phyloP scores from a whole-genome alignment of 2,329 filamentous ascomycete species.

The Botryotinia convoluta region DNA sequence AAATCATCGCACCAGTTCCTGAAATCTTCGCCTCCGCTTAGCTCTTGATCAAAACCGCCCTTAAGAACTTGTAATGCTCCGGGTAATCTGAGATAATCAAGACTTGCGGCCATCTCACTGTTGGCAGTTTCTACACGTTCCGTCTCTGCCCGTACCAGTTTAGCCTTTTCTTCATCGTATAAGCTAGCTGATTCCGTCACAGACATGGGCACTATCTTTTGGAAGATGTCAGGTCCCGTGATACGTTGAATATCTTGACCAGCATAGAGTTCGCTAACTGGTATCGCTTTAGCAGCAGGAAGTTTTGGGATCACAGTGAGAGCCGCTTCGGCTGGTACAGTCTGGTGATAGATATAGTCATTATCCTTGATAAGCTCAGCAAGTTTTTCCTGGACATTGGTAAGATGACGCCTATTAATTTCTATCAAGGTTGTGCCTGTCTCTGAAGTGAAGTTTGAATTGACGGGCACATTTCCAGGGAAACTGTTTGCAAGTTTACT shows the following conservation, averaged over 20 bases:
- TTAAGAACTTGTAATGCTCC: slow-evolving; percentile 88
- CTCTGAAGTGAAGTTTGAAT: slow-evolving; percentile 80
- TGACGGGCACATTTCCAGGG: slow-evolving; percentile 73
- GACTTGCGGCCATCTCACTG: slow-evolving; percentile 89
- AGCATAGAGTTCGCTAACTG: slow-evolving; percentile 93
- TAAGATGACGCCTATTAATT: slow-evolving; percentile 76
- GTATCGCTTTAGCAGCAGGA: slow-evolving; percentile 93
- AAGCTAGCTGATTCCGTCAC: slow-evolving; percentile 95
- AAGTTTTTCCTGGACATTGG: slow-evolving; percentile 78
- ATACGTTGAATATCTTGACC: slow-evolving; percentile 97
- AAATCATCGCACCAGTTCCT: slow-evolving; percentile 92
- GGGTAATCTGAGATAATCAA: slow-evolving; percentile 90
- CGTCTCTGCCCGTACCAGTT: slow-evolving; percentile 87
- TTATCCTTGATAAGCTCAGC: slow-evolving; percentile 82
- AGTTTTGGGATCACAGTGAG: slow-evolving; percentile 82
- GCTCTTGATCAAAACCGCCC: slow-evolving; percentile 86
- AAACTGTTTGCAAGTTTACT: slow-evolving; percentile 74
- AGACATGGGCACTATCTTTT: slow-evolving; percentile 92
- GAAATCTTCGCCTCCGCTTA: slow-evolving; percentile 87
- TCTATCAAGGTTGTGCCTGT: slow-evolving; percentile 73
- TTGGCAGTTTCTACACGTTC: slow-evolving; percentile 92
- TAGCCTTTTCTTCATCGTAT: slow-evolving; percentile 98
- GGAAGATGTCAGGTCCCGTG: slow-evolving; percentile 93
- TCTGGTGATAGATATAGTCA: slow-evolving; percentile 97
- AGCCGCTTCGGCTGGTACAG: slow-evolving; percentile 80